Conservation (phyloP, 2,329 filamentous ascomycete species). For the Lachnellula cervina region DNA sequence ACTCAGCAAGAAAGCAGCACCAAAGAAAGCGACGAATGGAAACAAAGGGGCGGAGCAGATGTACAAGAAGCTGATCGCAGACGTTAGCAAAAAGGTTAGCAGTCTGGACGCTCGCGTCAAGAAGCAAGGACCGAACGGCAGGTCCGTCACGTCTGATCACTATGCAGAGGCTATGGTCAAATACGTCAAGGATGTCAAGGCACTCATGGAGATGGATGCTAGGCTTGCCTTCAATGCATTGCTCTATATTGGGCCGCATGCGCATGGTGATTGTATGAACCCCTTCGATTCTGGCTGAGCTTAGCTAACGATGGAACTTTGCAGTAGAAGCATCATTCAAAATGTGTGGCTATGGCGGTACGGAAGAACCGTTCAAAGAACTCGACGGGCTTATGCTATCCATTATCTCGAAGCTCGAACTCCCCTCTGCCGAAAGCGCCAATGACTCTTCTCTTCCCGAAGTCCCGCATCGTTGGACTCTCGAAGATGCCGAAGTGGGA, state of each 20-base stretch:
- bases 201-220: background rate
- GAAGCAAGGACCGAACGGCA: background rate
- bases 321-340: background rate
- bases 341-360: background rate
- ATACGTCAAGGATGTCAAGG: conserved; percentile 3
- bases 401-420: background rate
- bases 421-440: background rate
- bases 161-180: conserved; percentile 4
- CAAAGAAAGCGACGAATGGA: background rate
- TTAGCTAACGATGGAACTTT: background rate
- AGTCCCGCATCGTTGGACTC: conserved; percentile 1
- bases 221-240: conserved; percentile 1
- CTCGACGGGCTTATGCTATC: conserved; percentile 2
- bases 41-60: background rate
- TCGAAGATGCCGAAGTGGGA: conserved; percentile 2
- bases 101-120: background rate
- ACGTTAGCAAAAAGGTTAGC: background rate
- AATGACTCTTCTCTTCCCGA: background rate
- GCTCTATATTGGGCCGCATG: conserved; percentile 1
- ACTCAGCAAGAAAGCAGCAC: background rate
- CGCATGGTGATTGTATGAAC: background rate
- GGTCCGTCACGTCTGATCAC: background rate
- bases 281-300: background rate
- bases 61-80: background rate
- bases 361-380: background rate